Evolutionary conservation across 805 yeast genomes (phyloP), one percentile per base, ranked within the genome.

Genomic region (Suhomyces canberraensis): DNA sequence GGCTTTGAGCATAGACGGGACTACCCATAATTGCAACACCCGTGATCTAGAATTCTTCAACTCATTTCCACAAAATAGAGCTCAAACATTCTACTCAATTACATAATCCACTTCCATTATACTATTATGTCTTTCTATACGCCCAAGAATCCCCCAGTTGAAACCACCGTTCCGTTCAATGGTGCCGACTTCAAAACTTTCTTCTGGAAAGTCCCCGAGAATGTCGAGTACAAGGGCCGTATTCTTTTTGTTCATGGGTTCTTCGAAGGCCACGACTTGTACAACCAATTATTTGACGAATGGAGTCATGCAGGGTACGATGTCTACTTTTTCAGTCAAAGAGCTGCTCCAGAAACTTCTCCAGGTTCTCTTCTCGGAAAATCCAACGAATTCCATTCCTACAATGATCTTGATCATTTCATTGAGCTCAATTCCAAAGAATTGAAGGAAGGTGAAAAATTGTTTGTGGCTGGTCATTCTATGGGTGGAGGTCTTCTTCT

Each of bases 401-500:
- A 75, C 50, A 64, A 70, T 17, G 90, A 81, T 52, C 62, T 84
- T 47, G 79, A 81, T 37, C 73, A 65, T 48, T 73, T 84, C 55
- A 57, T 81, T 36, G 62, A 73, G 38, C 52, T 51, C 31, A 71
- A 71, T 35, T 48, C 71, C 16, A 66, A 69, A 14, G 63, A 64
- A 19, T 42, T 59, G 26, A 36, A 37, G 9, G 56, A 52, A 37
- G 29, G 39, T 3, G 67, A 64, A 32, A 73, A 73, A 42, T 47
- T 83, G 21, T 71, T 65, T 47, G 50, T 85, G 31, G 64, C 74
- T 50, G 89, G 91, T 1, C 87, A 80, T 46, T 83, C 89, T 8
- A 83, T 85, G 90, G 95, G 95, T 34, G 91, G 91, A 15, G 90
- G 83, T 0, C 77, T 84, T 34, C 65, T 64, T 0, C 60, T 84